Percentiles rank a stretch among this genome's conserved stretches.
Evolutionary conservation across 2,329 filamentous ascomycete genomes (phyloP).

Genomic region (Emmonsia crescens): DNA sequence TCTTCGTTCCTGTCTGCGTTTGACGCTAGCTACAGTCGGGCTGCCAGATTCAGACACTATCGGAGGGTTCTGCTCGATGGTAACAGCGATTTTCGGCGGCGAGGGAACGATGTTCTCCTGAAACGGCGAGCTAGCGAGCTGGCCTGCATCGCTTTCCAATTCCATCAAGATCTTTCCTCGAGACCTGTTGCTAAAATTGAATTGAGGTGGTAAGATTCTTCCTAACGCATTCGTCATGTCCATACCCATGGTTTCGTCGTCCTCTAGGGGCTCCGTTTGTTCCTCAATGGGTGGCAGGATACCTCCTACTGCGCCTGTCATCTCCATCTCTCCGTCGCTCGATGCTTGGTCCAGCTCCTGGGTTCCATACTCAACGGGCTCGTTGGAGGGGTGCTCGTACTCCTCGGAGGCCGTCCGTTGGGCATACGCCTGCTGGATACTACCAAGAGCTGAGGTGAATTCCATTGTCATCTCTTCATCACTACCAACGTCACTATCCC

Average conservation of each 20-base stretch:
- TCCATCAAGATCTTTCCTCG: slow-evolving; percentile 48
- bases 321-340: slow-evolving; percentile 47
- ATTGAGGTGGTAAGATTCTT: slow-evolving; percentile 42
- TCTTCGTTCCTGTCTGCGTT: slow-evolving; percentile 34
- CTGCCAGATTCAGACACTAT: slow-evolving; percentile 43
- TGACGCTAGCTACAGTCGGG: slow-evolving; percentile 45
- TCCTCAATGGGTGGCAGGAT: slow-evolving; percentile 33
- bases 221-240: slow-evolving; percentile 57
- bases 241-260: slow-evolving; percentile 49
- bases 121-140: slow-evolving; percentile 39
- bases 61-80: slow-evolving; percentile 26
- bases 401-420: slow-evolving; percentile 3
- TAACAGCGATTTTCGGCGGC: slow-evolving; percentile 18
- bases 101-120: slow-evolving; percentile 25
- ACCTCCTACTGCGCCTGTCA: slow-evolving; percentile 39
- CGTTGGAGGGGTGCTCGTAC: slow-evolving; percentile 11
- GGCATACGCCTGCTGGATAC: slow-evolving; percentile 22
- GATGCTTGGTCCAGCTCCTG: slow-evolving; percentile 9
- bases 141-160: slow-evolving; percentile 40
- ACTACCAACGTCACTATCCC: slow-evolving; percentile 24
- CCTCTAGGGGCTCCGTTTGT: slow-evolving; percentile 25
- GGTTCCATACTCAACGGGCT: slow-evolving; percentile 13
- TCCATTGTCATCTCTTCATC: slow-evolving; percentile 41
- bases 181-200: slow-evolving; percentile 31
- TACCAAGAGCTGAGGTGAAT: slow-evolving; percentile 36